Percentiles rank a stretch among this genome's conserved stretches.
phyloP scores from a whole-genome alignment of 164 flowering plant species.

The Malania oleifera region DNA sequence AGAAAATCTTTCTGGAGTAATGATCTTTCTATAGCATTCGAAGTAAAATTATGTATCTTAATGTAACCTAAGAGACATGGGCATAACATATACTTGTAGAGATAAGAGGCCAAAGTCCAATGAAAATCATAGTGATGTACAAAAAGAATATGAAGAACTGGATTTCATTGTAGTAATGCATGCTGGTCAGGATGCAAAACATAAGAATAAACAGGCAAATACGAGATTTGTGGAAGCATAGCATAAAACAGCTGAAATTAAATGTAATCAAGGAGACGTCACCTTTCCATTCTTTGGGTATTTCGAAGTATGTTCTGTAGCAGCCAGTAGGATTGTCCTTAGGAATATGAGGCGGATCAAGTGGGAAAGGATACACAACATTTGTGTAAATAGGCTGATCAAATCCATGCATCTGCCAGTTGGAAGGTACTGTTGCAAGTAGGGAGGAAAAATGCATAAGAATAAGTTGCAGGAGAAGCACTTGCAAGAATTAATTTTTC shows the following conservation, averaged over 20 bases:
- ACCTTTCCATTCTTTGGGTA: slow-evolving; percentile 92
- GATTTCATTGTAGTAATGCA: background rate
- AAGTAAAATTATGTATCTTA: too few species aligned
- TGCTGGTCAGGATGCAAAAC: background rate
- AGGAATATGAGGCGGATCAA: slow-evolving; percentile 81
- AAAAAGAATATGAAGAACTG: background rate
- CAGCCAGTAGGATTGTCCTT: slow-evolving; percentile 92
- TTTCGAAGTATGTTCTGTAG: slow-evolving; percentile 71
- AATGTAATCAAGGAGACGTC: slow-evolving; percentile 12
- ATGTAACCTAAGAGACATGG: too few species aligned
- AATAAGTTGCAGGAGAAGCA: background rate
- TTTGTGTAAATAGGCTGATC: slow-evolving; percentile 94
- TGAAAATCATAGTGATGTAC: too few species aligned
- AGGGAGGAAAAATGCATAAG: slow-evolving; percentile 8
- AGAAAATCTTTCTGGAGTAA: too few species aligned
- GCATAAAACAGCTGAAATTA: background rate
- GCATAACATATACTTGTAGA: too few species aligned
- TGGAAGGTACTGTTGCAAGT: slow-evolving; percentile 82
- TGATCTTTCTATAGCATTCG: too few species aligned
- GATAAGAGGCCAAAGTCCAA: too few species aligned
- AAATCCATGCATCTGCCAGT: slow-evolving; percentile 98
- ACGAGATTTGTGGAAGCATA: background rate
- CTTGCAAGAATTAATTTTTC: background rate
- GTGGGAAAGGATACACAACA: slow-evolving; percentile 65
- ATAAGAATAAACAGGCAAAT: background rate